These are phyloP conservation scores for Amanita subjunquillea DNA, from an alignment of 768 basidiomycete species.

Conservation along the genomic window DNA sequence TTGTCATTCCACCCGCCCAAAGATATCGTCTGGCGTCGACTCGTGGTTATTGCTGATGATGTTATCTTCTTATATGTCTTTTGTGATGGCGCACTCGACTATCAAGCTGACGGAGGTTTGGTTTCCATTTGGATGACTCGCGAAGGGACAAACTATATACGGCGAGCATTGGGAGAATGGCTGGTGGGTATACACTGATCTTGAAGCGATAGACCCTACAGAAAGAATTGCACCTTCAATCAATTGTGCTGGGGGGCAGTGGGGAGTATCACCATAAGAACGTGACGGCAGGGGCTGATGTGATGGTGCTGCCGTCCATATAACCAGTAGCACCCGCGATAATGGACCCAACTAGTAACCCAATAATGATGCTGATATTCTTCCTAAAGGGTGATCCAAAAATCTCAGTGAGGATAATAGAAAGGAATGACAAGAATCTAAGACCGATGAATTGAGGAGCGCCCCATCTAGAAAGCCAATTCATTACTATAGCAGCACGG, in stretches of 20 bases:
- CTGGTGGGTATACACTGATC: conserved; percentile 67
- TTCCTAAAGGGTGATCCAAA: conserved; percentile 82
- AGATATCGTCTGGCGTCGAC: too few relatives aligned
- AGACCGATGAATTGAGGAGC: conserved; percentile 79
- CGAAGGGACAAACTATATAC: conserved; percentile 19
- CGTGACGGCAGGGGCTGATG: conserved; percentile 64
- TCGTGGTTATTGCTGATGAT: too few relatives aligned
- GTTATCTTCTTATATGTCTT: too few relatives aligned
- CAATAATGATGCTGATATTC: conserved; percentile 70
- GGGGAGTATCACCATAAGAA: conserved; percentile 50
- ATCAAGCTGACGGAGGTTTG: too few relatives aligned
- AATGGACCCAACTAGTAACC: conserved; percentile 68
- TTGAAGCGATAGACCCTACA: conserved; percentile 70
- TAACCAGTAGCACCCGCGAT: conserved; percentile 78
- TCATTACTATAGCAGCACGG: background rate
- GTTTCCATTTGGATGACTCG: too few relatives aligned
- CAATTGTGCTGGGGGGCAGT: background rate
- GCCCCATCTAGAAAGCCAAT: conserved; percentile 44
- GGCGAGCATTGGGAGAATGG: conserved; percentile 34
- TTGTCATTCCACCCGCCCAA: too few relatives aligned
- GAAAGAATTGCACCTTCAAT: background rate
- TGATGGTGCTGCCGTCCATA: conserved; percentile 56
- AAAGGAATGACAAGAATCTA: conserved; percentile 73
- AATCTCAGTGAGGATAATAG: conserved; percentile 70
- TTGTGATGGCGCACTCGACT: too few relatives aligned